Percentiles rank a stretch among this genome's conserved stretches.
phyloP scores from a whole-genome alignment of 1,284 basidiomycete species.

The Ganoderma sinense region DNA sequence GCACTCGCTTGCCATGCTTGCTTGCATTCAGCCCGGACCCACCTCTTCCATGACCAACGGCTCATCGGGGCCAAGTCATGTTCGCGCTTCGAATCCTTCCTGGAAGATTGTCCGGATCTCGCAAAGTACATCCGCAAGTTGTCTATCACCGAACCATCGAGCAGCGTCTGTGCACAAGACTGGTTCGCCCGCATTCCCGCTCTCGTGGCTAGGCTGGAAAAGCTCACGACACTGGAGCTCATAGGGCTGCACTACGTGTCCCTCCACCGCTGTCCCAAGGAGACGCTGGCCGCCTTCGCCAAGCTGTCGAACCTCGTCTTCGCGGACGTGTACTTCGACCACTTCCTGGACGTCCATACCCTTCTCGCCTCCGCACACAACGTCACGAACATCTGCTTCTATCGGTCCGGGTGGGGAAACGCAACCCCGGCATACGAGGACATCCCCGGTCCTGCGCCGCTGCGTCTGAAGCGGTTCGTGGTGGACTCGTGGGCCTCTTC shows the following conservation, averaged over 20 bases:
- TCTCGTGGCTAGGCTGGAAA: slow-evolving; percentile 19
- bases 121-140: slow-evolving; percentile 28
- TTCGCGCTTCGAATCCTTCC: slow-evolving; percentile 28
- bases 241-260: slow-evolving; percentile 28
- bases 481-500: slow-evolving; percentile 30
- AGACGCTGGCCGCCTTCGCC: slow-evolving; percentile 19
- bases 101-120: slow-evolving; percentile 21
- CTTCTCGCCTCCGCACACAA: slow-evolving; percentile 27
- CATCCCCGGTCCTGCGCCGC: slow-evolving; percentile 1
- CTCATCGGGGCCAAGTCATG: slow-evolving; percentile 20
- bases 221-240: slow-evolving; percentile 29
- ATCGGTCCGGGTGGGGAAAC: slow-evolving; percentile 29
- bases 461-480: slow-evolving; percentile 25
- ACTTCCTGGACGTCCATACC: slow-evolving; percentile 25
- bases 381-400: slow-evolving; percentile 23
- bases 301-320: slow-evolving; percentile 26
- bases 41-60: slow-evolving; percentile 41
- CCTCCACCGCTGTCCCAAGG: slow-evolving; percentile 18
- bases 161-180: slow-evolving; percentile 23
- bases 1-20: slow-evolving; percentile 44
- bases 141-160: slow-evolving; percentile 24
- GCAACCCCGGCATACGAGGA: slow-evolving; percentile 13
- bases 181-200: slow-evolving; percentile 30
- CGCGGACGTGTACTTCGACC: slow-evolving; percentile 33
- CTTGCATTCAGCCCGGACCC: slow-evolving; percentile 43